These are phyloP conservation scores for Phytophthora macrochlamydospora DNA, from an alignment of 352 stramenopile genomes.

Conservation along the genomic window DNA sequence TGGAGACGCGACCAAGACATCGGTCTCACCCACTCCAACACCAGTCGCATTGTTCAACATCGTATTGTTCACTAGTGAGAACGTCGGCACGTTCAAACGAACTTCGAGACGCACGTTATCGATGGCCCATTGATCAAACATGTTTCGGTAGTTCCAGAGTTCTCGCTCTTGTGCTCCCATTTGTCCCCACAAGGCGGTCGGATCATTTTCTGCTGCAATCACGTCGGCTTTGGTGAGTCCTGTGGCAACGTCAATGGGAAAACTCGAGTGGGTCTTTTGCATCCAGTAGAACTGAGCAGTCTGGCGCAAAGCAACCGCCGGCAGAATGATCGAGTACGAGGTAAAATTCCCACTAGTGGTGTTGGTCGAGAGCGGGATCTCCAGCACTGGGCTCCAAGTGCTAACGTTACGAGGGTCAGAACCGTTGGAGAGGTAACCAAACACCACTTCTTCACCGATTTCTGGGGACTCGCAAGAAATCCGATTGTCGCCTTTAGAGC, in stretches of 20 bases:
- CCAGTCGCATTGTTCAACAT: constrained; percentile 12
- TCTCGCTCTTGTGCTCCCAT: constrained; percentile 44
- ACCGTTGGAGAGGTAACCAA: constrained; percentile 48
- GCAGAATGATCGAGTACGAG: constrained; percentile 43
- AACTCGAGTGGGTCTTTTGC: constrained; percentile 75
- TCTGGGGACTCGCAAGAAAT: constrained; percentile 63
- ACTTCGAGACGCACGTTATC: constrained; percentile 66
- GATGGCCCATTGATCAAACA: constrained; percentile 80
- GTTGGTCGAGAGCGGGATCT: constrained; percentile 35
- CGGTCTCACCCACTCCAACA: constrained; percentile 21
- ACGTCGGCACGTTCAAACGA: constrained; percentile 48
- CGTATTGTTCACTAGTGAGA: constrained; percentile 19
- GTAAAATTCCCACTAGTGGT: constrained; percentile 5
- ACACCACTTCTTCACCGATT: constrained; percentile 50
- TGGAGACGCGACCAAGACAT: constrained; percentile 44
- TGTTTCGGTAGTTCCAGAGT: constrained; percentile 66
- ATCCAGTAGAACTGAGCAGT: constrained; percentile 61
- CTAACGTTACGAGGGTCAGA: constrained; percentile 42
- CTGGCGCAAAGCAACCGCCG: constrained; percentile 46
- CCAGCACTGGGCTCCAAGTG: constrained; percentile 45
- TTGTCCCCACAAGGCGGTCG: constrained; percentile 39
- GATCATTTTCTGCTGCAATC: constrained; percentile 44
- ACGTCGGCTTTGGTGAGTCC: constrained; percentile 32
- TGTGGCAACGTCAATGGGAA: constrained; percentile 47
- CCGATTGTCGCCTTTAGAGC: constrained; percentile 54